phyloP scores from a whole-genome alignment of 1,284 basidiomycete species.

The Golubevia pallescens region DNA sequence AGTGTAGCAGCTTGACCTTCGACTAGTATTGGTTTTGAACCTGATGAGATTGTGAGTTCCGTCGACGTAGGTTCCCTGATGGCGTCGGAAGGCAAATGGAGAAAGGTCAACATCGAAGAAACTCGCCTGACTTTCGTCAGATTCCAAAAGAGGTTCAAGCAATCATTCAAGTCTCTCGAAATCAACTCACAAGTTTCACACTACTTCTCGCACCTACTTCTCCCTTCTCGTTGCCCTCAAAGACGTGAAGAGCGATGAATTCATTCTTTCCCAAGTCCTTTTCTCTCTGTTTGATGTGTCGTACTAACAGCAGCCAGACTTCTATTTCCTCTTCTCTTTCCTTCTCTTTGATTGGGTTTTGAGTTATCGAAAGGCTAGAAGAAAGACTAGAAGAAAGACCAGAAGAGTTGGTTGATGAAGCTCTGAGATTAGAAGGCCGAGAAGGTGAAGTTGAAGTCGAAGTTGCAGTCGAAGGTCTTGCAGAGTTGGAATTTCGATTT shows the following conservation, averaged over 20 bases:
- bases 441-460: not conserved
- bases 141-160: too few relatives aligned
- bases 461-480: slow-evolving; percentile 1
- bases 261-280: slow-evolving; percentile 10
- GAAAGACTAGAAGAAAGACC: too few relatives aligned
- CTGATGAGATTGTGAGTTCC: slow-evolving; percentile 38
- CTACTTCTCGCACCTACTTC: slow-evolving; percentile 5
- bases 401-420: too few relatives aligned
- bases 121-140: slow-evolving; percentile 6
- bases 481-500: too few relatives aligned
- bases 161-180: too few relatives aligned
- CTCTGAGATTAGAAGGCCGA: too few relatives aligned
- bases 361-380: too few relatives aligned
- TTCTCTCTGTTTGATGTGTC: slow-evolving; percentile 17
- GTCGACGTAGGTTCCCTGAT: slow-evolving; percentile 36
- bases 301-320: slow-evolving; percentile 36
- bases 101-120: not conserved
- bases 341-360: too few relatives aligned
- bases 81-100: not conserved
- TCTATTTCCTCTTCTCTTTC: slow-evolving; percentile 11
- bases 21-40: slow-evolving; percentile 11
- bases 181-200: not conserved
- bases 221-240: slow-evolving; percentile 16
- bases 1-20: slow-evolving; percentile 13
- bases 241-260: slow-evolving; percentile 41